Evolutionary conservation across 495 filamentous ascomycete genomes (phyloP), one percentile per base, ranked within the genome.

Genomic region (Aspergillus nanangensis): DNA sequence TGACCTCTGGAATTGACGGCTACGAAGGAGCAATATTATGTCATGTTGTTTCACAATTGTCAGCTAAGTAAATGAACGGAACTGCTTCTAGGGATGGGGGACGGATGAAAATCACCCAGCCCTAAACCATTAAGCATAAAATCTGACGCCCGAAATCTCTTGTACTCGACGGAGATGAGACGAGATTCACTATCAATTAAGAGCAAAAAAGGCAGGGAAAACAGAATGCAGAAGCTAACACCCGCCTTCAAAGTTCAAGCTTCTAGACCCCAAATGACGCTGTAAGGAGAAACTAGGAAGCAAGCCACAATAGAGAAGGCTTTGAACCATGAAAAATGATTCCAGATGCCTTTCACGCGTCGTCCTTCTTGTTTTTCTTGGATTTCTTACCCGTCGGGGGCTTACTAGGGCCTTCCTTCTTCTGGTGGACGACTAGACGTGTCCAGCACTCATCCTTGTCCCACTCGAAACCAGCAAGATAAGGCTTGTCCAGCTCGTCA

Each of bases 391-490:
- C 70, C 44, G 65, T 69, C 42, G 74, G 57, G 27, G 72, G 57
- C 41, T 57, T 60, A 8, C 74, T 65, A 10, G 72, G 71, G 23
- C 77, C 80, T 57, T 84, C 76, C 58, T 84, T 85, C 61, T 83
- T 87, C 63, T 90, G 83, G 68, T 94, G 89, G 44, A 95, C 89
- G 48, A 88, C 74, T 52, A 95, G 75, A 20, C 80, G 77, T 41
- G 76, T 78, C 75, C 80, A 84, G 61, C 76, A 88, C 68, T 92
- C 87, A 53, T 93, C 86, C 63, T 88, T 85, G 67, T 92, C 85
- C 89, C 90, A 96, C 74, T 95, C 90, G 75, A 96, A 96, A 47
- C 90, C 90, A 50, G 83, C 83, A 50, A 95, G 80, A 75, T 88
- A 83, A 52, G 90, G 87, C 45, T 79, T 71, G 13, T 88, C 66